These are phyloP conservation scores for Candida parachauliodes DNA, from an alignment of 805 yeast species.

Conservation along the genomic window DNA sequence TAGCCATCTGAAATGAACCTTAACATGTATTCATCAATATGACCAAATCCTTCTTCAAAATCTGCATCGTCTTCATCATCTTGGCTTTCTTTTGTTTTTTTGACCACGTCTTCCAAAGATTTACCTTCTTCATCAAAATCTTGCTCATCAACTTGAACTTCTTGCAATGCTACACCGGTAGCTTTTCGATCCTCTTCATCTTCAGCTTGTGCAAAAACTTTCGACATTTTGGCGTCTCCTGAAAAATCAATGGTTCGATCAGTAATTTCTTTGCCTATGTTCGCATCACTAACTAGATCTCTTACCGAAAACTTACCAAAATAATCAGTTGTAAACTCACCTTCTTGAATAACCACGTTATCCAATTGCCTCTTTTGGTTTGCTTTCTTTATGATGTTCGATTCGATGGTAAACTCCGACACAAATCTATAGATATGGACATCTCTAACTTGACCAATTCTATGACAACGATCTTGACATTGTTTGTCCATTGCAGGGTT, in stretches of 20 bases:
- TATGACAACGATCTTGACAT: conserved; percentile 98
- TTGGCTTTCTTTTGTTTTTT: neutral
- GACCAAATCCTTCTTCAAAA: conserved; percentile 65
- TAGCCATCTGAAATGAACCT: conserved; percentile 81
- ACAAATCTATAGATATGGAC: conserved; percentile 97
- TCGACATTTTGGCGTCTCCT: conserved; percentile 45
- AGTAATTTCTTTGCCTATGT: conserved; percentile 32
- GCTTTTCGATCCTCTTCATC: conserved; percentile 91
- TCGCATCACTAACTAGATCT: conserved; percentile 72
- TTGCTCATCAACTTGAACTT: conserved; percentile 83
- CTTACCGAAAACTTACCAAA: conserved; percentile 82
- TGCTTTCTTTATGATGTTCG: conserved; percentile 89
- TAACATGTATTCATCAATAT: conserved; percentile 95
- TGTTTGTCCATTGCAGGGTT: conserved; percentile 99
- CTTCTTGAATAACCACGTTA: conserved; percentile 93
- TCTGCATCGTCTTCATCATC: conserved; percentile 36
- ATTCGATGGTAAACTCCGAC: conserved; percentile 93
- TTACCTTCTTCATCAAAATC: conserved; percentile 52
- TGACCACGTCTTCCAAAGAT: neutral
- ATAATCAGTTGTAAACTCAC: conserved; percentile 97
- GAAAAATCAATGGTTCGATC: conserved; percentile 36
- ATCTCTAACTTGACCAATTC: conserved; percentile 97
- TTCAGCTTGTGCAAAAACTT: conserved; percentile 84
- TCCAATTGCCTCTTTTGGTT: conserved; percentile 92
- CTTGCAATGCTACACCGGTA: conserved; percentile 84